phyloP scores from a whole-genome alignment of 768 basidiomycete genomes.

The Calocybe cyanea region DNA sequence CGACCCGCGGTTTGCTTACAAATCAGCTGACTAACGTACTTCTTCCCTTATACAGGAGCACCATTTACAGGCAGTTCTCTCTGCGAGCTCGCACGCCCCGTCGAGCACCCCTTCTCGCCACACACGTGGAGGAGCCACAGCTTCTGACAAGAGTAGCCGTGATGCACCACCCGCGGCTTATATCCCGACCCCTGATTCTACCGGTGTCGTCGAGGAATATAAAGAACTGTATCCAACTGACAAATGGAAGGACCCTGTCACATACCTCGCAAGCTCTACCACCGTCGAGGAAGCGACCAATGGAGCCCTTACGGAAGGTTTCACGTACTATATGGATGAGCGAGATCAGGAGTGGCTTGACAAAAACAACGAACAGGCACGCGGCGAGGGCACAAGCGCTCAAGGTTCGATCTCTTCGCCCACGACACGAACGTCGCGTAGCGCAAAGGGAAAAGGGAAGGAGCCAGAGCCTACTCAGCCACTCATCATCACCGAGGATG shows the following conservation, averaged over 20 bases:
- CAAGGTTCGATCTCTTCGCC: slow-evolving; percentile 62
- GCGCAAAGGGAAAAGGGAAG: slow-evolving; percentile 81
- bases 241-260: slow-evolving; percentile 72
- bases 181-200: slow-evolving; percentile 93
- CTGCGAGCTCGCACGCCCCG: slow-evolving; percentile 35
- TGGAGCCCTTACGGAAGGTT: slow-evolving; percentile 64
- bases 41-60: slow-evolving; percentile 39
- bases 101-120: slow-evolving; percentile 21
- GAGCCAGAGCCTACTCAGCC: slow-evolving; percentile 68
- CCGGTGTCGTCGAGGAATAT: slow-evolving; percentile 76
- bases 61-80: slow-evolving; percentile 48
- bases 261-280: slow-evolving; percentile 79
- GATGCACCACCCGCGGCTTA: slow-evolving; percentile 50
- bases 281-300: slow-evolving; percentile 75
- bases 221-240: slow-evolving; percentile 66
- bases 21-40: slow-evolving; percentile 36
- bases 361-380: slow-evolving; percentile 82
- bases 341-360: slow-evolving; percentile 94
- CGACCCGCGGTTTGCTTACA: slow-evolving; percentile 48
- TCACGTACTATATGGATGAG: slow-evolving; percentile 94
- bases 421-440: slow-evolving; percentile 52
- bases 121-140: slow-evolving; percentile 22
- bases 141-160: slow-evolving; percentile 27
- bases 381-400: slow-evolving; percentile 80
- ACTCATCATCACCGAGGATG: slow-evolving; percentile 78